Base-by-base conservation (phyloP, 78 protist genomes). In the Dictyostelium capitatum region DNA sequence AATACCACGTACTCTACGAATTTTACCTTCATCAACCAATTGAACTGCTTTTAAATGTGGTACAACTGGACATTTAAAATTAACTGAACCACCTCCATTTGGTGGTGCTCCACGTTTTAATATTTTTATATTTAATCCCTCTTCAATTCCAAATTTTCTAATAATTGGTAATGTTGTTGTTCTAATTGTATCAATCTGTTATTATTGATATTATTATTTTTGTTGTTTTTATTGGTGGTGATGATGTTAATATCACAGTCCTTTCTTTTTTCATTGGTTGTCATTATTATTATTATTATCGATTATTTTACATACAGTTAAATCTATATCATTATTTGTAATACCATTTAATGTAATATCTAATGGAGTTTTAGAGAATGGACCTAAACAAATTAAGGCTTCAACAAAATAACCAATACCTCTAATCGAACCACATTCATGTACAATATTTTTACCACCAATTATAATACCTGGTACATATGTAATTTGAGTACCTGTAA, bases 31-130 rank as follows among this genome's bases (percentile, higher is more conserved):
- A 57, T 97, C 98, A 15, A 79, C 3, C 10, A 95, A 37, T 20
- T 94, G 77, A 41, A 98, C 6, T 17, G 99, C 95, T 15, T 15
- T 70, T 11, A 98, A 83, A 37, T 41, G 73, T 46, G 65, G 96
- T 46, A 96, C 98, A 4, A 47, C 30, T 3, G 99, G 98, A 62
- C 97, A 91, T 2, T 46, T 82, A 51, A 99, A 82, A 23, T 51
- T 0, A n/a, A 98, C 98, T 46, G 92, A 96, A 23, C 99, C 99
- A 11, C 98, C 99, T 0, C 99, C 99, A 4, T n/a, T 37, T 3
- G 99, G 99, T 8, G 96, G 98, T 1, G 97, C 96, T 6, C 99
- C 99, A 4, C 99, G 81, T 69, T 92, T 93, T 41, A 73, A 15
- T 20, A 90, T 83, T 32, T 84, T 80, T 53, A 99, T 82, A 50